These are phyloP conservation scores for Solanum hybrid DNA, from an alignment of 305 asterid species.

Conservation along the genomic window DNA sequence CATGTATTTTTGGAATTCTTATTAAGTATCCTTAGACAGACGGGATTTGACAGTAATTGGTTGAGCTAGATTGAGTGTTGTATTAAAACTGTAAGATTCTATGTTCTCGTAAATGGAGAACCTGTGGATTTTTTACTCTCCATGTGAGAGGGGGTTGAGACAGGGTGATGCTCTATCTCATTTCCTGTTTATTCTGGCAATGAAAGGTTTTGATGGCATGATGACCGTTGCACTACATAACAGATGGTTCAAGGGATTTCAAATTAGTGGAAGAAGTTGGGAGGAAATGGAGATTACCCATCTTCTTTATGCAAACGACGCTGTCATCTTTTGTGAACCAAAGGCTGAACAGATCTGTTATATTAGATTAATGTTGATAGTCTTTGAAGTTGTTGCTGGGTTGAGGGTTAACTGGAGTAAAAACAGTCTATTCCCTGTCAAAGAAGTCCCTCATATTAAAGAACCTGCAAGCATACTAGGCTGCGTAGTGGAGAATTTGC, in stretches of 20 bases:
- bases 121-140: neutral
- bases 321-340: neutral
- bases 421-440: neutral
- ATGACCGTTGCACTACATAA: neutral
- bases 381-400: neutral
- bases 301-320: neutral
- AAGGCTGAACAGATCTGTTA: neutral
- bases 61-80: neutral
- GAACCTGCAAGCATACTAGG: neutral
- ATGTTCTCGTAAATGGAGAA: neutral
- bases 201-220: neutral
- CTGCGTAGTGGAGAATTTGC: neutral
- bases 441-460: neutral
- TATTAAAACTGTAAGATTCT: neutral
- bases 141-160: neutral
- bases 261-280: neutral
- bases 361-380: neutral
- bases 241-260: neutral
- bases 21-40: neutral
- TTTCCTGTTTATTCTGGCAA: neutral
- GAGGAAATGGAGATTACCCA: neutral
- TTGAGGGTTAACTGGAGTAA: neutral
- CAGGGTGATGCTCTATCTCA: neutral
- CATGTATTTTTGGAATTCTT: neutral
- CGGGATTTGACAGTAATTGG: neutral